Percentiles rank a stretch among this genome's conserved stretches.
Conservation (phyloP, 164 flowering plant species). For the Paratinospora sagittata region DNA sequence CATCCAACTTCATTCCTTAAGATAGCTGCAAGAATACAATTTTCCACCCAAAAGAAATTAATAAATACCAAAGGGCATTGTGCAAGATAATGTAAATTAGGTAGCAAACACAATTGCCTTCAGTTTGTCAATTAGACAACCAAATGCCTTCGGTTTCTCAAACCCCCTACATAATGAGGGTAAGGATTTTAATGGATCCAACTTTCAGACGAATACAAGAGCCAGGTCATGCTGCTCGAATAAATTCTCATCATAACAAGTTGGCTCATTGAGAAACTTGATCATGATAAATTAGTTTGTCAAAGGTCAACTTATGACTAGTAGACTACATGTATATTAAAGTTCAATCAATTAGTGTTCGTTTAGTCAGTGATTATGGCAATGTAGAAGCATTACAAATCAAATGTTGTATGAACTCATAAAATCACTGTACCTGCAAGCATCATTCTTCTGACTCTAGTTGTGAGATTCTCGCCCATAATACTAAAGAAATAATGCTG, state of each 20-base stretch:
- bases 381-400: neutral
- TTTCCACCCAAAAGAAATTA: neutral
- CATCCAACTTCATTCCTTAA: conserved; percentile 97
- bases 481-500: conserved; percentile 98
- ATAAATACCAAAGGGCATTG: neutral
- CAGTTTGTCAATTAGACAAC: no score
- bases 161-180: neutral
- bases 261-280: no score
- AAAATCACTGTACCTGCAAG: conserved; percentile 61
- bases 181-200: neutral
- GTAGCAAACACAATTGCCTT: neutral
- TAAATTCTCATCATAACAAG: no score
- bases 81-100: neutral
- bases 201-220: neutral
- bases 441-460: conserved; percentile 97
- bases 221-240: no score
- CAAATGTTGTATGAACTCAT: neutral
- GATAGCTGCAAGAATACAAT: conserved; percentile 45
- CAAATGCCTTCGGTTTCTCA: neutral
- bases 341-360: no score
- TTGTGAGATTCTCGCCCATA: conserved; percentile 95
- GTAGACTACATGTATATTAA: no score
- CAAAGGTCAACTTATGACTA: no score
- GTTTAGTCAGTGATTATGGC: neutral
- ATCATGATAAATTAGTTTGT: no score